Conservation (phyloP, 768 basidiomycete genomes). For the Pulveroboletus sp. region DNA sequence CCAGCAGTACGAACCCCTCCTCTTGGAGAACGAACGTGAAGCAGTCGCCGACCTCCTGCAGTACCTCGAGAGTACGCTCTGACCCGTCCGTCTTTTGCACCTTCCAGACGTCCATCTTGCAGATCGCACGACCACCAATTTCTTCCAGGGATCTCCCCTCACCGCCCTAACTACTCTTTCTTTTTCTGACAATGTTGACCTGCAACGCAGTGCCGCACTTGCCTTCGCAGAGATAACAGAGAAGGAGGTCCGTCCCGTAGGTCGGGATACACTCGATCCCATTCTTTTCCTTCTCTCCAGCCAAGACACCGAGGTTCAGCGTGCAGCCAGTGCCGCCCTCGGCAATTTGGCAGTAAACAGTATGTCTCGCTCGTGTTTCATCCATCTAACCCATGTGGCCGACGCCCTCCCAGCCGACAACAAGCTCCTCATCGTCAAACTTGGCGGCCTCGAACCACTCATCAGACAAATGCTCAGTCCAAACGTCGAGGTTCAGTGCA, state of each 20-base stretch:
- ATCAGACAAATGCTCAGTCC: conserved; percentile 99
- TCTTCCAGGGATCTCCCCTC: conserved; percentile 92
- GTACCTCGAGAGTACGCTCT: conserved; percentile 86
- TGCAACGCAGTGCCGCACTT: conserved; percentile 95
- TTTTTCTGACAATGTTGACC: conserved; percentile 98
- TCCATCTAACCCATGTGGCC: conserved; percentile 11
- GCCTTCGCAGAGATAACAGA: conserved; percentile 99
- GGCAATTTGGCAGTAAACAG: conserved; percentile 98
- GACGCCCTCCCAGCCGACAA: conserved; percentile 71
- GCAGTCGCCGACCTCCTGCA: conserved; percentile 97
- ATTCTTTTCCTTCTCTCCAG: conserved; percentile 95
- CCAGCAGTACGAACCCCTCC: conserved; percentile 80
- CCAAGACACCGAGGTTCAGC: conserved; percentile 98
- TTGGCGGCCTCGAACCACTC: conserved; percentile 95
- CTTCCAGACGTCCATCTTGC: neutral
- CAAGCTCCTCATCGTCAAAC: conserved; percentile 96
- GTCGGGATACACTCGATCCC: conserved; percentile 95
- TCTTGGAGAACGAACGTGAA: conserved; percentile 92
- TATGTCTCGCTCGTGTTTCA: conserved; percentile 42
- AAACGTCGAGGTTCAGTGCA: conserved; percentile 99
- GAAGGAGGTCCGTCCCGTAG: conserved; percentile 97
- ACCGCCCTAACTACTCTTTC: conserved; percentile 93
- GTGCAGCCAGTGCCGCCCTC: conserved; percentile 94
- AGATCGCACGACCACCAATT: conserved; percentile 97
- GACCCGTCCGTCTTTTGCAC: conserved; percentile 1